phyloP scores from a whole-genome alignment of 331 rosid species.

The Dryas integrifolia region DNA sequence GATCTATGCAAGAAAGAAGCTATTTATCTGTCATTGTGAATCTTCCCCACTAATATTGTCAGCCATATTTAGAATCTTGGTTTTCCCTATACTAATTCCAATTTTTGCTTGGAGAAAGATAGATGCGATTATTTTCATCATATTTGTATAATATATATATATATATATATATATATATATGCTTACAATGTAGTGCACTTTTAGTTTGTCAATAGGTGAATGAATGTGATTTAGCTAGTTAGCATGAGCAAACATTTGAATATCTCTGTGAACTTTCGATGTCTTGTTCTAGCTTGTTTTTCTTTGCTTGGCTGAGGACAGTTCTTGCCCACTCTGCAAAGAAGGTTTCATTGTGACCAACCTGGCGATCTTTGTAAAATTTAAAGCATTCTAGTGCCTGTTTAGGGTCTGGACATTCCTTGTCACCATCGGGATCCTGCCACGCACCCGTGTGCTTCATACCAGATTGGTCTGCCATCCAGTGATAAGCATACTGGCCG shows the following conservation, averaged over 20 bases:
- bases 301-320: slow-evolving; percentile 13
- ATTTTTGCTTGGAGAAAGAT: not conserved
- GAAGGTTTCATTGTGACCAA: slow-evolving; percentile 34
- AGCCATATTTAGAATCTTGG: not conserved
- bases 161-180: not conserved
- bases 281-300: slow-evolving; percentile 15
- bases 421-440: slow-evolving; percentile 22
- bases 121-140: not conserved
- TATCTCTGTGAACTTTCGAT: not conserved
- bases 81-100: not conserved
- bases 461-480: slow-evolving; percentile 34
- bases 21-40: not conserved
- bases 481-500: slow-evolving; percentile 31
- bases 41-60: not conserved
- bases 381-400: slow-evolving; percentile 19
- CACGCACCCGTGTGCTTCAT: slow-evolving; percentile 37
- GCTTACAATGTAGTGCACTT: not conserved
- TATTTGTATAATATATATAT: not conserved
- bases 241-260: slow-evolving; percentile 18
- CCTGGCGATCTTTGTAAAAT: slow-evolving; percentile 27
- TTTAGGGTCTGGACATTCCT: slow-evolving; percentile 27
- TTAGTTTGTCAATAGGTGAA: not conserved
- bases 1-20: not conserved
- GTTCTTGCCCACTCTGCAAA: slow-evolving; percentile 33
- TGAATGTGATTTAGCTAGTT: not conserved